Evolutionary conservation across 2,329 filamentous ascomycete genomes (phyloP), one percentile per base, ranked within the genome.

Genomic region (Ploettnerulaceae sp.): DNA sequence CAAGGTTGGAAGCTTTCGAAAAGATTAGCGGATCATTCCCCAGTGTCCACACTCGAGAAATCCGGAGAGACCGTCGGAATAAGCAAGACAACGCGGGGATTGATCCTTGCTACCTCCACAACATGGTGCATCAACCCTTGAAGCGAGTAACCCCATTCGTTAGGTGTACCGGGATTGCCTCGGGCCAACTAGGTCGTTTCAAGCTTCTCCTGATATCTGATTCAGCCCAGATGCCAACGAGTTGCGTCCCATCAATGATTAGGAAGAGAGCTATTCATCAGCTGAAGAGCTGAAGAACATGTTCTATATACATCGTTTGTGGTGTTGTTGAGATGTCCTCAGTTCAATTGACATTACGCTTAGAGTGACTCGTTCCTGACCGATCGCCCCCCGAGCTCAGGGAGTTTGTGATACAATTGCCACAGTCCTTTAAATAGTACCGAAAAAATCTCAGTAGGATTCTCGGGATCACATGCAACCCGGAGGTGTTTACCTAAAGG

Each of bases 401-500:
- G n/a, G n/a, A n/a, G n/a, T n/a, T n/a, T n/a, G n/a, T n/a, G n/a
- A n/a, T n/a, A n/a, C n/a, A n/a, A n/a, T n/a, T n/a, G n/a, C n/a
- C n/a, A n/a, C n/a, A n/a, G n/a, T n/a, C n/a, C n/a, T n/a, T n/a
- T n/a, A 28, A 12, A 12, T 5, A 32, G 37, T 7, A 15, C 36
- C 14, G 12, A 28, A 25, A 15, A 20, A 39, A 20, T 43, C 12
- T 24, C 33, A 20, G 15, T 34, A 24, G 42, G 12, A 31, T 18
- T 38, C 45, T 48, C 45, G 45, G 46, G 43, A 54, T 56, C 54
- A 54, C 54, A 52, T 53, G 54, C 39, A 12, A 21, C 35, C 39
- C 54, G 54, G 54, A 46, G 21, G n/a, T 53, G 25, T 52, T 52
- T 24, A 52, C 54, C 31, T n/a, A 50, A 47, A 45, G 9, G 52